Percentiles rank a stretch among this genome's conserved stretches.
Conservation (phyloP, 305 asterid species). For the Rubia peregrina region DNA sequence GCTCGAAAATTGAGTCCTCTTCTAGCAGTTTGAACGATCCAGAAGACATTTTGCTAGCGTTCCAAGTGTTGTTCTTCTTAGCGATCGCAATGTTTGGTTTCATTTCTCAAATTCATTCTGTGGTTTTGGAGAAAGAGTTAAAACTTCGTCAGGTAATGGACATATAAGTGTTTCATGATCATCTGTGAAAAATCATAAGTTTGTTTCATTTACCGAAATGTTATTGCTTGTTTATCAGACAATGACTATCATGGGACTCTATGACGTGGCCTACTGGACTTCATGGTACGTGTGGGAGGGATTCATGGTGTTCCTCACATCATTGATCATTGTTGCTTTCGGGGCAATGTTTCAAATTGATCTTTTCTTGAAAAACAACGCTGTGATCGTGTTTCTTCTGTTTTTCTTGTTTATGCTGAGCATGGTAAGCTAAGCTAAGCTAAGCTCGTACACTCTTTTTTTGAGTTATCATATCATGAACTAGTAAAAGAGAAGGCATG, state of each 20-base stretch:
- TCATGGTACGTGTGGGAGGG: constrained; percentile 42
- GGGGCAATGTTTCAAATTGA: constrained; percentile 31
- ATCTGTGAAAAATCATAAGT: background rate
- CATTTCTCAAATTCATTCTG: constrained; percentile 26
- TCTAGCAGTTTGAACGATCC: background rate
- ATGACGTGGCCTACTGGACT: constrained; percentile 36
- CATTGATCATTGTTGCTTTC: constrained; percentile 29
- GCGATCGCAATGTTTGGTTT: constrained; percentile 36
- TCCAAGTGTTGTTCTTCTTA: constrained; percentile 23
- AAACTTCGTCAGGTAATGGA: constrained; percentile 41
- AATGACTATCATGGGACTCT: constrained; percentile 44
- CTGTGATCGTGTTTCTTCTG: constrained; percentile 26
- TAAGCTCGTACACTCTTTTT: background rate
- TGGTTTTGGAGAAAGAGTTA: constrained; percentile 40
- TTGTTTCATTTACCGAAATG: background rate
- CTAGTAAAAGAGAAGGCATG: background rate
- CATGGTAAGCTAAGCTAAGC: constrained; percentile 28
- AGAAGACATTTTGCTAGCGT: background rate
- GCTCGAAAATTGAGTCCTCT: background rate
- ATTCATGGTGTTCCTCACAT: constrained; percentile 28
- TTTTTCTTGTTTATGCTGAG: constrained; percentile 36
- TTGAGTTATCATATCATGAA: background rate
- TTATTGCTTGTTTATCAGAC: constrained; percentile 22
- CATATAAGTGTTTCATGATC: background rate
- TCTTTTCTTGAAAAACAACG: constrained; percentile 29